Conservation (phyloP, 345 rosid genomes). For the Orychophragmus violaceus region DNA sequence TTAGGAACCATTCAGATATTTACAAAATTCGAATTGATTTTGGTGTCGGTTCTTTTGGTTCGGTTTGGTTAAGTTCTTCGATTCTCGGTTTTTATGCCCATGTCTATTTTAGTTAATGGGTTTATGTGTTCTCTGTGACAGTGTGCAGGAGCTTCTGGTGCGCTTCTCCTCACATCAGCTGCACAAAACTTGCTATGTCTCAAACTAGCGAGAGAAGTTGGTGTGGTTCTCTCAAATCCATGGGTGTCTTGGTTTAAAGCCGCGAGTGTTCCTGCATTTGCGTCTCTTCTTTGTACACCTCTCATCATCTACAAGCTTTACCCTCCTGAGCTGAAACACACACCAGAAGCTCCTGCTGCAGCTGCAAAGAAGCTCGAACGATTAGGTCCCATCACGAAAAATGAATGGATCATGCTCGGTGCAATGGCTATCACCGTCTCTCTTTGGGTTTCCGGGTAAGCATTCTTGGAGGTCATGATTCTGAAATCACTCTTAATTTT, state of each 20-base stretch:
- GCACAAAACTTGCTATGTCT: constrained; percentile 93
- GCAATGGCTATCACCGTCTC: constrained; percentile 89
- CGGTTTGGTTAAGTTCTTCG: no score
- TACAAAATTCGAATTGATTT: no score
- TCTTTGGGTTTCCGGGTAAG: constrained; percentile 86
- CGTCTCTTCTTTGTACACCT: constrained; percentile 75
- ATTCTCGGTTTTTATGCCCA: background rate
- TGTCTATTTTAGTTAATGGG: background rate
- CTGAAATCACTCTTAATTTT: no score
- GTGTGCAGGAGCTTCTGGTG: constrained; percentile 81
- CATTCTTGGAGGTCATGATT: no score
- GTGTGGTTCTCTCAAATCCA: constrained; percentile 66
- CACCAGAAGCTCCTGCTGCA: constrained; percentile 93
- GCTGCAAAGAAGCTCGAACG: constrained; percentile 68
- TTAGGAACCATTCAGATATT: no score
- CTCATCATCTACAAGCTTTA: constrained; percentile 66
- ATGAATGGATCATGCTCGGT: constrained; percentile 83
- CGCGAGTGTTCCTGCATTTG: constrained; percentile 74
- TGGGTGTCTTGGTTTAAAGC: constrained; percentile 96
- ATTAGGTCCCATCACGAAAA: constrained; percentile 78
- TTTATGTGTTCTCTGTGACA: constrained; percentile 32
- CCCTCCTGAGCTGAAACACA: constrained; percentile 90
- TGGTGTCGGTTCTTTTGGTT: no score
- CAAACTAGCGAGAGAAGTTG: constrained; percentile 89
- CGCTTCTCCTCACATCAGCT: constrained; percentile 88